A percentile compares a stretch with the other conserved stretches of the same genome.
Conservation (phyloP, 202 grass and related monocot species). For the Bolboschoenoplectus hybrid region DNA sequence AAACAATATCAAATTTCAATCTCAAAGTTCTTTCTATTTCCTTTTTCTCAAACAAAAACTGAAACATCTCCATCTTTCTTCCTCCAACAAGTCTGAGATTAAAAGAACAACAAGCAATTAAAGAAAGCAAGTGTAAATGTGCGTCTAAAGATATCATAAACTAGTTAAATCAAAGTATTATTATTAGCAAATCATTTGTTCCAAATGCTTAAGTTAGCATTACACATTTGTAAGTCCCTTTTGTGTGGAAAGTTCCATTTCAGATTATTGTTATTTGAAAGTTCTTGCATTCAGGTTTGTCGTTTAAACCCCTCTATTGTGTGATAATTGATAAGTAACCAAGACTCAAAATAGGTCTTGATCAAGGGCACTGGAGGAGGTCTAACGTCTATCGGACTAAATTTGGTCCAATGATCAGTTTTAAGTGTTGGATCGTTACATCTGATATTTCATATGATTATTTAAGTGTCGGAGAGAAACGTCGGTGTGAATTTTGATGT, state of each 20-base stretch:
- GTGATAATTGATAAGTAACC: not conserved
- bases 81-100: not conserved
- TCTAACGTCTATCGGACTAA: no score
- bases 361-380: not conserved
- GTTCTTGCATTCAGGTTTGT: not conserved
- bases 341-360: not conserved
- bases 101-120: not conserved
- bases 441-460: no score
- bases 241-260: not conserved
- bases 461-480: no score
- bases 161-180: not conserved
- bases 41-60: not conserved
- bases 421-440: no score
- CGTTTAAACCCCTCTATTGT: not conserved
- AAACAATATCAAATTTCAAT: not conserved
- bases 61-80: not conserved
- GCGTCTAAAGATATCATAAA: not conserved
- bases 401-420: no score
- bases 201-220: not conserved
- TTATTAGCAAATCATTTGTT: not conserved
- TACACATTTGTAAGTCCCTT: not conserved
- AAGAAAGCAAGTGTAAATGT: not conserved
- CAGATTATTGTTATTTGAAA: not conserved
- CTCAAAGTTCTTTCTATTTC: not conserved
- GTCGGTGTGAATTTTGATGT: no score